Conservation (phyloP, 2,329 filamentous ascomycete species). For the Lasiodiplodia citricola region DNA sequence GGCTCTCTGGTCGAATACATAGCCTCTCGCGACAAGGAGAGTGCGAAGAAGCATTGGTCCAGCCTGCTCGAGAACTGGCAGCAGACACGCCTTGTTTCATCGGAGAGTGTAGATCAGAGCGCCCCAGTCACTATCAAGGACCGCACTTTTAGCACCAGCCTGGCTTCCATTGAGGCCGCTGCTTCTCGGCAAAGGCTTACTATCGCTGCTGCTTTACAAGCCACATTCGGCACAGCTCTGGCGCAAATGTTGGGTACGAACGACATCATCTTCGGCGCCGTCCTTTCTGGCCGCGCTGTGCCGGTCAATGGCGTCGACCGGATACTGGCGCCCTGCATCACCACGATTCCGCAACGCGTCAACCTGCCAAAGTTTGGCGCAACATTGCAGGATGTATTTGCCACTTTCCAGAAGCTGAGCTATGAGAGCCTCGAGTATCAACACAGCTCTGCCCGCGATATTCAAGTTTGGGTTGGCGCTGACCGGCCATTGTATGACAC, state of each 20-base stretch:
- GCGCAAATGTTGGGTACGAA: conserved; percentile 36
- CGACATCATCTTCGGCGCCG: conserved; percentile 42
- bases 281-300: conserved; percentile 42
- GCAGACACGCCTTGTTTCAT: conserved; percentile 50
- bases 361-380: conserved; percentile 30
- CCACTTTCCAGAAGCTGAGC: conserved; percentile 33
- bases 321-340: conserved; percentile 45
- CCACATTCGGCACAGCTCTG: conserved; percentile 42
- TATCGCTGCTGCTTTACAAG: conserved; percentile 40
- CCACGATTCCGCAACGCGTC: conserved; percentile 45
- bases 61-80: conserved; percentile 36
- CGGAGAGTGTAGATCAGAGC: conserved; percentile 10
- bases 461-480: conserved; percentile 43
- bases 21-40: conserved; percentile 33
- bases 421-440: conserved; percentile 42
- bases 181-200: conserved; percentile 39
- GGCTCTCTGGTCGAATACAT: conserved; percentile 37
- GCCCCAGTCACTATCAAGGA: neutral
- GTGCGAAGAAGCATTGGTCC: conserved; percentile 33
- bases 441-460: conserved; percentile 43
- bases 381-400: conserved; percentile 34
- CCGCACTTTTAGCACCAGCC: conserved; percentile 28
- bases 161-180: conserved; percentile 36
- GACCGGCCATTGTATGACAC: conserved; percentile 42
- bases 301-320: conserved; percentile 39